Conservation (phyloP, 176 grass and related monocot species). For the Musa schizocarpa region DNA sequence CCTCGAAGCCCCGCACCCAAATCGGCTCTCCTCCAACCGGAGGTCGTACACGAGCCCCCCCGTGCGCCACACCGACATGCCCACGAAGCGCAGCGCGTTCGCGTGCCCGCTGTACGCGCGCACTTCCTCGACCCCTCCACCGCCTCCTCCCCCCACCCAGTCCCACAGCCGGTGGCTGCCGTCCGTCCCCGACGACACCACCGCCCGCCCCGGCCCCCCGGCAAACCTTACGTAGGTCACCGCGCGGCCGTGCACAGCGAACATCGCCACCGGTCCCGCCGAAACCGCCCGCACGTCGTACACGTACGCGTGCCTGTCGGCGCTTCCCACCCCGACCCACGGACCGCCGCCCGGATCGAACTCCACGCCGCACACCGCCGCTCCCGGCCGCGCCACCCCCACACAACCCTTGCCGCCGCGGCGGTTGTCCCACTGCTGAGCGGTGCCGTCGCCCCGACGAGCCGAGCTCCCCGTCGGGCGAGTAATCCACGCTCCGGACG, state of each 20-base stretch:
- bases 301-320: slow-evolving; percentile 58
- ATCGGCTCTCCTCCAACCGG: slow-evolving; percentile 55
- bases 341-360: slow-evolving; percentile 23
- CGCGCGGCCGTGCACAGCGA: slow-evolving; percentile 54
- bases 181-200: slow-evolving; percentile 76
- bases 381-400: slow-evolving; percentile 4
- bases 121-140: slow-evolving; percentile 19
- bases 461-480: slow-evolving; percentile 25
- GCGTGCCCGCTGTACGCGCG: slow-evolving; percentile 71
- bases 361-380: slow-evolving; percentile 8
- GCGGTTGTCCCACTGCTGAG: slow-evolving; percentile 56
- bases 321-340: slow-evolving; percentile 59
- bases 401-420: neutral
- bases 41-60: slow-evolving; percentile 77
- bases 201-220: slow-evolving; percentile 7
- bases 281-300: slow-evolving; percentile 59
- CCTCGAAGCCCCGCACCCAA: slow-evolving; percentile 52
- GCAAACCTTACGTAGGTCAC: slow-evolving; percentile 84
- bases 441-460: slow-evolving; percentile 63
- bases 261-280: slow-evolving; percentile 33
- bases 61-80: slow-evolving; percentile 72
- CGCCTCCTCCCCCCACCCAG: slow-evolving; percentile 12
- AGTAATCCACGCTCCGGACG: slow-evolving; percentile 82
- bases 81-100: slow-evolving; percentile 69
- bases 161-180: slow-evolving; percentile 73